Evolutionary conservation across 257 asterid genomes (phyloP).

Genomic region (Scutellaria minor): DNA sequence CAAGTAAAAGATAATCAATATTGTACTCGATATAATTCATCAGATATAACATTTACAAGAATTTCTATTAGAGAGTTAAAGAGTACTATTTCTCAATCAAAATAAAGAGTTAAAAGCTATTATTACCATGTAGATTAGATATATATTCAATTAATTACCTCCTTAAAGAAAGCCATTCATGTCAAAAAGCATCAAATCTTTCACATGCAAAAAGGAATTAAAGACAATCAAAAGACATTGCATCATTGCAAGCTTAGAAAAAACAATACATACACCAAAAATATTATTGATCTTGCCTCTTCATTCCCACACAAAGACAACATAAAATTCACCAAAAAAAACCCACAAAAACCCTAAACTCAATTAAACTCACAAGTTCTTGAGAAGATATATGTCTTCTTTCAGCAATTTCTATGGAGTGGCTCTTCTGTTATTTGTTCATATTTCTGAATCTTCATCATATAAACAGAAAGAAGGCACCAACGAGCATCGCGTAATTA

Average conservation of each 20-base stretch:
- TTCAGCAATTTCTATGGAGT: slow-evolving; percentile 25
- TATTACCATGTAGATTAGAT: slow-evolving; percentile 38
- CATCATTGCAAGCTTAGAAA: slow-evolving; percentile 42
- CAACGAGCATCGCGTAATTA: slow-evolving; percentile 32
- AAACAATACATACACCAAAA: neutral
- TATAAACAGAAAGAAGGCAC: slow-evolving; percentile 26
- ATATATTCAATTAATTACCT: slow-evolving; percentile 28
- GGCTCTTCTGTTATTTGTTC: slow-evolving; percentile 37
- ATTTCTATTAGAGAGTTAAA: too few species aligned
- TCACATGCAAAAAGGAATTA: slow-evolving; percentile 15
- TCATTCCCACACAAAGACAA: slow-evolving; percentile 18
- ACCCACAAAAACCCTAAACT: neutral
- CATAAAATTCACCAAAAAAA: slow-evolving; percentile 13
- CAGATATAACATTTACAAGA: too few species aligned
- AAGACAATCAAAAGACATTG: slow-evolving; percentile 29
- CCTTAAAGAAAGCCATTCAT: slow-evolving; percentile 25
- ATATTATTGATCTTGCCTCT: slow-evolving; percentile 17
- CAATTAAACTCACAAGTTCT: neutral
- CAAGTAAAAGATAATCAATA: too few species aligned
- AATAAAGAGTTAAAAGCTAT: slow-evolving; percentile 29
- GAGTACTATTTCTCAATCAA: too few species aligned
- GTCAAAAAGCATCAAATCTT: slow-evolving; percentile 32
- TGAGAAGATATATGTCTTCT: slow-evolving; percentile 10
- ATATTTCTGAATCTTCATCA: slow-evolving; percentile 41
- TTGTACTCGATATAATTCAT: too few species aligned